phyloP scores from a whole-genome alignment of 2,329 filamentous ascomycete genomes.

The Stagonosporopsis chrysanthemi region DNA sequence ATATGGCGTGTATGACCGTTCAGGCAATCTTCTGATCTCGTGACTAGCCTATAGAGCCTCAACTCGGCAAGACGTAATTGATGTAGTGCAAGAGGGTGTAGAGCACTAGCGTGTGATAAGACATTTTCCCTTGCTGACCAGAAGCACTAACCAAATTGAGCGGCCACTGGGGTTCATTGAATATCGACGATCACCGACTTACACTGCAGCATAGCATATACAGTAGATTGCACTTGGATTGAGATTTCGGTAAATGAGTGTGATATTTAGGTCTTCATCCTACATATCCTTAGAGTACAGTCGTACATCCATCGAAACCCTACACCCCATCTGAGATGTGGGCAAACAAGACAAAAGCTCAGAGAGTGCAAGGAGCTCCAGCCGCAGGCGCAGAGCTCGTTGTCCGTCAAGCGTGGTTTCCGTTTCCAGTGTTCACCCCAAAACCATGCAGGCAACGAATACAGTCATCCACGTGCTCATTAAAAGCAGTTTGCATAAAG shows the following conservation, averaged over 20 bases:
- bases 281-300: slow-evolving; percentile 26
- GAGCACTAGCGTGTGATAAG: slow-evolving; percentile 28
- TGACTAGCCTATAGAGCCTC: slow-evolving; percentile 2
- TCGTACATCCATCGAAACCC: slow-evolving; percentile 17
- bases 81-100: slow-evolving; percentile 20
- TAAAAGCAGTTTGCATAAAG: slow-evolving; percentile 44
- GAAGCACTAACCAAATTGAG: slow-evolving; percentile 26
- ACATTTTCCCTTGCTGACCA: slow-evolving; percentile 24
- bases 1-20: not conserved
- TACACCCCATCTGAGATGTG: slow-evolving; percentile 9
- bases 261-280: slow-evolving; percentile 49
- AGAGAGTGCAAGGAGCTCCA: slow-evolving; percentile 47
- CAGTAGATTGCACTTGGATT: not conserved
- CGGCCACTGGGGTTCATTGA: slow-evolving; percentile 34
- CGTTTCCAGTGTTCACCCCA: slow-evolving; percentile 23
- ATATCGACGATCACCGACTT: not conserved
- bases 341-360: slow-evolving; percentile 28
- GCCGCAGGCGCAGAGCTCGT: slow-evolving; percentile 48
- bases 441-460: slow-evolving; percentile 27
- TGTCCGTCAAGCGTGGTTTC: slow-evolving; percentile 30
- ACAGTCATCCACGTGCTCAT: slow-evolving; percentile 44
- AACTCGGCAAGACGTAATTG: slow-evolving; percentile 8
- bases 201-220: not conserved
- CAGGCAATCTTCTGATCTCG: not conserved
- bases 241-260: slow-evolving; percentile 38